Percentiles rank a stretch among this genome's conserved stretches.
Evolutionary conservation across 257 asterid genomes (phyloP).

Genomic region (Rauvolfia tetraphylla): DNA sequence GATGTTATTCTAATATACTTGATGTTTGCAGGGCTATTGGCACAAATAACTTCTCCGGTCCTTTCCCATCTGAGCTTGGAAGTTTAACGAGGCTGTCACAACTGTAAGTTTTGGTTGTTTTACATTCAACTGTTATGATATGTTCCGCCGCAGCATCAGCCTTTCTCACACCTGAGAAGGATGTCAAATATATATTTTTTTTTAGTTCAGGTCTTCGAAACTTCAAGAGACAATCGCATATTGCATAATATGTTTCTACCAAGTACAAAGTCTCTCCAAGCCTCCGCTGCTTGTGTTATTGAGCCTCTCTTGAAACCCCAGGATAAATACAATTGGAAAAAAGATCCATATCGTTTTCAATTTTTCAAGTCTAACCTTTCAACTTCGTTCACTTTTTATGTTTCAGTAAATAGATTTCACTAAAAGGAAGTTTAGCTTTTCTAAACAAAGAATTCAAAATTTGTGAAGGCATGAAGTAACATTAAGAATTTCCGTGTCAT

Average conservation of each 20-base stretch:
- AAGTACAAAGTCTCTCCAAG: not conserved
- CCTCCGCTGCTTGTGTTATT: not conserved
- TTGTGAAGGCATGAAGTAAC: not conserved
- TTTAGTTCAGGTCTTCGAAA: not conserved
- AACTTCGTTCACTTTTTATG: not conserved
- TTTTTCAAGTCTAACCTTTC: not conserved
- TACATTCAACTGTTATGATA: not conserved
- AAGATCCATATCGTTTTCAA: not conserved
- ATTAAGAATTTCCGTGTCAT: not conserved
- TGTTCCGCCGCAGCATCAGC: not conserved
- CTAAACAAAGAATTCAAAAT: not conserved
- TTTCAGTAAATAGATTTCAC: not conserved
- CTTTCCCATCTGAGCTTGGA: slow-evolving; percentile 73
- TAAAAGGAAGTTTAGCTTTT: not conserved
- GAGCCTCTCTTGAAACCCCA: not conserved
- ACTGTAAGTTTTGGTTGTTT: slow-evolving; percentile 37
- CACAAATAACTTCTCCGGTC: slow-evolving; percentile 73
- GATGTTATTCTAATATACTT: not conserved
- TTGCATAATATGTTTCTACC: not conserved
- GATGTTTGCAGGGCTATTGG: slow-evolving; percentile 37
- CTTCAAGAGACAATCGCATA: not conserved
- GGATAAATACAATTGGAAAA: not conserved
- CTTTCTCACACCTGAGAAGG: not conserved
- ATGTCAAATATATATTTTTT: not conserved
- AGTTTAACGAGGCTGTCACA: slow-evolving; percentile 43